Evolutionary conservation across 176 grass and related monocot species (phyloP), one percentile per base, ranked within the genome.

Genomic region (Cocos nucifera): DNA sequence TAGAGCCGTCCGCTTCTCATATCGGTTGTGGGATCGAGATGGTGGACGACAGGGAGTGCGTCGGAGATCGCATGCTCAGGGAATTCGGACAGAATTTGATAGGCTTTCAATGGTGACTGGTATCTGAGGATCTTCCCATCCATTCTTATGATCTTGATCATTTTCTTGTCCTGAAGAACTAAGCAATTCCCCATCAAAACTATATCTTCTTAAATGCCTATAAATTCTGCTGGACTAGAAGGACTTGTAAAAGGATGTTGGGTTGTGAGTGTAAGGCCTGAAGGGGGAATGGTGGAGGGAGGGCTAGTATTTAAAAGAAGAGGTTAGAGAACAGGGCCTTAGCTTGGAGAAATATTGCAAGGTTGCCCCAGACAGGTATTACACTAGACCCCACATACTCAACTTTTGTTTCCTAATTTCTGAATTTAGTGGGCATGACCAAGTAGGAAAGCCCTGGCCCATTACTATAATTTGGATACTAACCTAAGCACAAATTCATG

Each of bases 171-270:
- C 49, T 77, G 65, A 52, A 73, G 28, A 77, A 67, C 44, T 19
- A 82, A 50, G 66, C 66, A 82, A 66, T 82, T 82, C 54, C 79
- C 79, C 79, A 82, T 35, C 32, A 12, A 15, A 55, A n/a, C 21
- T 50, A 4, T 26, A 35, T 58, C n/a, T 73, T 17, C 10, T 67
- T n/a, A 56, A 54, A 22, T 52, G 2, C 19, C 44, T 6, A 2
- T 23, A 25, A 35, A 3, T 14, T 22, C 53, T 39, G 15, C 3
- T 66, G 60, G n/a, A 35, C 32, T 10, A 2, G 1, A 9, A 10
- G 5, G 32, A 35, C 8, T 35, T 10, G 8, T 9, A 35, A 1
- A 35, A 35, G 32, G 32, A 35, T 35, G 32, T 35, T 35, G 8
- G 32, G 6, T 35, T 22, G 39, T 50, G 9, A 17, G 19, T 23